A percentile compares a stretch with the other conserved stretches of the same genome.
Evolutionary conservation across 1,284 basidiomycete species (phyloP).

Genomic region (Trichosporon inkin): DNA sequence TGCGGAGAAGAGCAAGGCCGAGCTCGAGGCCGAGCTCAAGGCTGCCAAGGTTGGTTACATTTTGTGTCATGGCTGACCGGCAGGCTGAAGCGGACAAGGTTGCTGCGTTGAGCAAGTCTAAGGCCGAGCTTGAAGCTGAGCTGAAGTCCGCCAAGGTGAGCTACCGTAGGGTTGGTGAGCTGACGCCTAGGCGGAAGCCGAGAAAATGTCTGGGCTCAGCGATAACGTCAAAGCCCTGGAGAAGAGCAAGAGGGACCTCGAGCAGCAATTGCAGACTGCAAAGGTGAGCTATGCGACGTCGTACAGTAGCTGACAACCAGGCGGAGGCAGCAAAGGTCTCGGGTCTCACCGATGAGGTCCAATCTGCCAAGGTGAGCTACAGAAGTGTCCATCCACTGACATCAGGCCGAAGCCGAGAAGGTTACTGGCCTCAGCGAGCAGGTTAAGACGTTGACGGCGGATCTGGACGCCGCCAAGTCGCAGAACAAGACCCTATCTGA

Average conservation of each 20-base stretch:
- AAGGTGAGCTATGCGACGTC: background rate
- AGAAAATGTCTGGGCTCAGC: constrained; percentile 9
- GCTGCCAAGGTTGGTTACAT: constrained; percentile 23
- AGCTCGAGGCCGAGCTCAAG: constrained; percentile 28
- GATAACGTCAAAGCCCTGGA: background rate
- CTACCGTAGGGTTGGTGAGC: background rate
- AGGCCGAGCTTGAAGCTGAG: constrained; percentile 27
- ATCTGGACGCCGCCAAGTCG: constrained; percentile 9
- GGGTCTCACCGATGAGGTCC: background rate
- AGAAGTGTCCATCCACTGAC: background rate
- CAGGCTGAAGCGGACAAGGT: background rate
- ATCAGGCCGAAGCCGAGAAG: background rate
- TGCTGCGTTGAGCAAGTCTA: constrained; percentile 11
- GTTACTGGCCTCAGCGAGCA: constrained; percentile 10
- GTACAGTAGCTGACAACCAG: background rate
- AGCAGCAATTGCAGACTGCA: background rate
- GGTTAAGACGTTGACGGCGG: constrained; percentile 19
- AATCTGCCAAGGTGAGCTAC: background rate
- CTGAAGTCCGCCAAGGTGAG: constrained; percentile 26
- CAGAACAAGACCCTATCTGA: constrained; percentile 13
- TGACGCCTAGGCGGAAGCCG: constrained; percentile 12
- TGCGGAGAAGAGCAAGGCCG: constrained; percentile 24
- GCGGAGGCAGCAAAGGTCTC: background rate
- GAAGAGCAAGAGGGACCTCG: background rate
- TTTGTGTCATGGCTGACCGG: background rate